Evolutionary conservation across 176 grass and related monocot species (phyloP).

Genomic region (Eragrostis nindensis): DNA sequence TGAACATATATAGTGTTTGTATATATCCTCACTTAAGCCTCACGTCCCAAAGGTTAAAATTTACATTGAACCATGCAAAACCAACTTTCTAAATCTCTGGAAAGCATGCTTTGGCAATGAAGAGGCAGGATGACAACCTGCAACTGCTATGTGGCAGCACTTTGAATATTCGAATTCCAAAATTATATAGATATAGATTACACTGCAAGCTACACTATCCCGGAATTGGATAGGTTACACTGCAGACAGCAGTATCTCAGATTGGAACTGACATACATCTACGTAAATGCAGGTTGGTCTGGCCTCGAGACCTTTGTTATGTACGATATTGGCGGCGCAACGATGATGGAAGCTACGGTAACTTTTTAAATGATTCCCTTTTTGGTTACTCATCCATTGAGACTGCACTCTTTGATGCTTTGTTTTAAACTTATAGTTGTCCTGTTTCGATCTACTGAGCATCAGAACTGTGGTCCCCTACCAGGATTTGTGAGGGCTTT

Average conservation of each 20-base stretch:
- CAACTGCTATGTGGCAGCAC: background rate
- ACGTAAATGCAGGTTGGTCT: conserved; percentile 72
- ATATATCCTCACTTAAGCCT: background rate
- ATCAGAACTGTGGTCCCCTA: conserved; percentile 83
- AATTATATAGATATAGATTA: conserved; percentile 22
- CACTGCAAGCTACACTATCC: conserved; percentile 23
- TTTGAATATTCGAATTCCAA: conserved; percentile 14
- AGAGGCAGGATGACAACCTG: background rate
- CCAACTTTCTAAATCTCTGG: conserved; percentile 20
- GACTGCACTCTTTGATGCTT: conserved; percentile 14
- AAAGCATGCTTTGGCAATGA: conserved; percentile 16
- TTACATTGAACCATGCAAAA: background rate
- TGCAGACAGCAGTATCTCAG: conserved; percentile 23
- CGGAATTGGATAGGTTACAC: conserved; percentile 19
- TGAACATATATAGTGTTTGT: background rate
- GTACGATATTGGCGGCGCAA: conserved; percentile 97
- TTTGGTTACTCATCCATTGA: conserved; percentile 39
- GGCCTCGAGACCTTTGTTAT: conserved; percentile 98
- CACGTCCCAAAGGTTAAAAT: background rate
- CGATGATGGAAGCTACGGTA: conserved; percentile 99
- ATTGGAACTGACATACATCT: conserved; percentile 27
- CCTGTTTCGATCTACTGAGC: conserved; percentile 86
- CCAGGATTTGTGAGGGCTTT: conserved; percentile 93
- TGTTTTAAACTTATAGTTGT: conserved; percentile 67
- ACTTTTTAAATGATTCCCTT: conserved; percentile 32